phyloP scores from a whole-genome alignment of 2,329 filamentous ascomycete species.

The Sporothrix pseudoabietina region DNA sequence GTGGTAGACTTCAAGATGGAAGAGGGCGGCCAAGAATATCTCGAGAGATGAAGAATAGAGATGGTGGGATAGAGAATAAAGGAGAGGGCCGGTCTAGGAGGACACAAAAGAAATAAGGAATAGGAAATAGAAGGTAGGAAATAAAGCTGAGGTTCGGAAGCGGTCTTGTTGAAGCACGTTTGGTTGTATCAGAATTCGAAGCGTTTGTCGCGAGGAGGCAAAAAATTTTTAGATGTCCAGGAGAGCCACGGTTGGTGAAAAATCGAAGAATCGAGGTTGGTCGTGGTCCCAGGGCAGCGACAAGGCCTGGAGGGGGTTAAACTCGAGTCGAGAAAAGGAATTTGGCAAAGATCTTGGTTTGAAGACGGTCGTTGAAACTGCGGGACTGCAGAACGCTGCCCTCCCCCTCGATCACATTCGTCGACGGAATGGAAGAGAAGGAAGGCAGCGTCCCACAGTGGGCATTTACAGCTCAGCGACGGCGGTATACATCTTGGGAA shows the following conservation, averaged over 20 bases:
- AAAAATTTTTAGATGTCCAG: slow-evolving; percentile 26
- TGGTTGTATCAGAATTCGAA: slow-evolving; percentile 45
- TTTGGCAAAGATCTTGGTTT: slow-evolving; percentile 55
- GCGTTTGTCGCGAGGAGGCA: slow-evolving; percentile 31
- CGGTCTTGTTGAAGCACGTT: slow-evolving; percentile 27
- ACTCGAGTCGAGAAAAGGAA: slow-evolving; percentile 65
- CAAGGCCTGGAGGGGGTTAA: slow-evolving; percentile 54
- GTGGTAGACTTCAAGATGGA: neutral
- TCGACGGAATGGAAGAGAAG: slow-evolving; percentile 36
- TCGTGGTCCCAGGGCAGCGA: slow-evolving; percentile 45
- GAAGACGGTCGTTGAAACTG: slow-evolving; percentile 73
- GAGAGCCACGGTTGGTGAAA: slow-evolving; percentile 24
- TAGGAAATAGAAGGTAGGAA: neutral
- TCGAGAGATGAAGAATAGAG: neutral
- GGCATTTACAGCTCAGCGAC: slow-evolving; percentile 90
- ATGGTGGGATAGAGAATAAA: neutral
- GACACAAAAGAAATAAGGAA: slow-evolving; percentile 32
- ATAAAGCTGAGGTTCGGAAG: neutral
- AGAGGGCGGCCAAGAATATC: neutral
- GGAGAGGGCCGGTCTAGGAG: neutral
- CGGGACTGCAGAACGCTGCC: slow-evolving; percentile 72
- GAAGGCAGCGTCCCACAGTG: slow-evolving; percentile 69
- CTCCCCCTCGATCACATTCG: slow-evolving; percentile 40
- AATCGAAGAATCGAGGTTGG: slow-evolving; percentile 29
- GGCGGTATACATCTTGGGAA: slow-evolving; percentile 67